Evolutionary conservation across 495 filamentous ascomycete genomes (phyloP).

Genomic region (Penicillium longicatenatum): DNA sequence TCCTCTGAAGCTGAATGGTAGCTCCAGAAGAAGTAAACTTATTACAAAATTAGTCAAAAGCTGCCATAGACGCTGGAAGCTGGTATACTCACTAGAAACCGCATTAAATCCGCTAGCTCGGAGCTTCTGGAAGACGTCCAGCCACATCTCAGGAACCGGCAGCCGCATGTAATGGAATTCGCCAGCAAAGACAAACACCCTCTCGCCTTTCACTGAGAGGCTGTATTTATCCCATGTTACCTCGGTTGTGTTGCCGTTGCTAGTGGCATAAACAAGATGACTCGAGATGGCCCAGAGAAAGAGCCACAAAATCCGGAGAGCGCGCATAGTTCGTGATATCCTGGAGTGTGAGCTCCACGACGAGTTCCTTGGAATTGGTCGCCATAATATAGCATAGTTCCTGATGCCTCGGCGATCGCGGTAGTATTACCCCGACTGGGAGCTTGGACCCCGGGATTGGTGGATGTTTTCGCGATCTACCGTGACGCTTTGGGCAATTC

Average conservation of each 20-base stretch:
- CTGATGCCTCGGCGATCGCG: slow-evolving; percentile 16
- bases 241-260: slow-evolving; percentile 30
- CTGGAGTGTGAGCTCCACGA: not conserved
- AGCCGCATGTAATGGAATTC: slow-evolving; percentile 61
- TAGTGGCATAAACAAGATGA: slow-evolving; percentile 40
- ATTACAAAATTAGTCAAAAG: not conserved
- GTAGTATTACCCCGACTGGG: slow-evolving; percentile 23
- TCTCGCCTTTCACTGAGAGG: slow-evolving; percentile 55
- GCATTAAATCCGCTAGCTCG: slow-evolving; percentile 60
- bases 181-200: slow-evolving; percentile 58
- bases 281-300: slow-evolving; percentile 33
- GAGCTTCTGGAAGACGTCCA: slow-evolving; percentile 64
- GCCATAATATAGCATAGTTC: not conserved
- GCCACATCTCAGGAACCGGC: slow-evolving; percentile 61
- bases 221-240: slow-evolving; percentile 60
- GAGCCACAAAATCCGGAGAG: slow-evolving; percentile 18
- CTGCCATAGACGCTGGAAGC: not conserved
- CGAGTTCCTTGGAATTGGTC: not conserved
- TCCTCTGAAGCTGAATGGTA: slow-evolving; percentile 53
- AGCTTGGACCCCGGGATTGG: slow-evolving; percentile 24
- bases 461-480: slow-evolving; percentile 28
- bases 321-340: slow-evolving; percentile 17
- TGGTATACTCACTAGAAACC: slow-evolving; percentile 32
- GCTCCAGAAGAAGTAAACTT: slow-evolving; percentile 59
- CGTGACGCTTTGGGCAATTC: slow-evolving; percentile 25